Evolutionary conservation across 352 stramenopile genomes (phyloP), one percentile per base, ranked within the genome.

Genomic region (Phytophthora uliginosa): DNA sequence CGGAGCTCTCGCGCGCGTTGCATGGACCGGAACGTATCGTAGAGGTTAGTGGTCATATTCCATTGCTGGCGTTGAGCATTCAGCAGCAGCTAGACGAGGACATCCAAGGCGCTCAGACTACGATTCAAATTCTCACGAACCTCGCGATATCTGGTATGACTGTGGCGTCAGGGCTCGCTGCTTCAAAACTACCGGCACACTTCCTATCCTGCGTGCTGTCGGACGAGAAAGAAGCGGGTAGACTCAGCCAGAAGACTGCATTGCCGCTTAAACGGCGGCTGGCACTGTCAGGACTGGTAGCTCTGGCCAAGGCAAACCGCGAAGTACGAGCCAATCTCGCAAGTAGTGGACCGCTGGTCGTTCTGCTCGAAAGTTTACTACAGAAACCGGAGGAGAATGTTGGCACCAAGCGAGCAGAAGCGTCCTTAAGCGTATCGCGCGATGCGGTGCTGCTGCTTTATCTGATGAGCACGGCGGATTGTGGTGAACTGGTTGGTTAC

Each of bases 81-180:
- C 68, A 69, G 4, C 81, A 88, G 36, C 33, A 78, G 64, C 40
- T 59, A 45, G 50, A 72, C 12, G 36, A 65, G 34, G 61, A 78
- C 38, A 26, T 69, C 7, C 56, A 69, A 69, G 71, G 60, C 13
- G 71, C 66, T 34, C 33, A 75, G 18, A 78, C 56, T 15, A 89
- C 78, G 0, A 69, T 91, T 33, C 69, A 89, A 65, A 86, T 85
- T 45, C 77, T 93, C 7, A 71, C 72, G 0, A 90, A 90, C 53
- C 54, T 93, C 15, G 69, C 83, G 1, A 36, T 59, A 7, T 76
- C 77, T 26, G 70, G 67, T 5, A 26, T 73, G 47, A 28, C 47
- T 17, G 79, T 83, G 12, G 73, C 61, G 7, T 53, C 65, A 1
- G 62, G 71, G 8, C 58, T 93, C 18, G 51, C 77, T 9, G 66